Evolutionary conservation across 2,329 filamentous ascomycete genomes (phyloP), one percentile per base, ranked within the genome.

Genomic region (Lasiodiplodia sp.): DNA sequence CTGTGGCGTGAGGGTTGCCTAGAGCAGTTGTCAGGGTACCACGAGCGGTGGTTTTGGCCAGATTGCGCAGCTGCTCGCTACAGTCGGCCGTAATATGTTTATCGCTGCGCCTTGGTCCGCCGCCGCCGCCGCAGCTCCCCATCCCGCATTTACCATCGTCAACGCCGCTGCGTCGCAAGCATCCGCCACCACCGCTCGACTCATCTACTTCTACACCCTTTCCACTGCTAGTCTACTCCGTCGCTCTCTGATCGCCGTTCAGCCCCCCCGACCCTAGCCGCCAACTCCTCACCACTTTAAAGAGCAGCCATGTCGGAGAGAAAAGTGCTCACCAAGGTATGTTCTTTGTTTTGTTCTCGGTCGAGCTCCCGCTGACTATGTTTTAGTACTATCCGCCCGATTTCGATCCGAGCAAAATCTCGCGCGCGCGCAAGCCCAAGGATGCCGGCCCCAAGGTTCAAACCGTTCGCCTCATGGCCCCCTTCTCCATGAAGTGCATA

Each of bases 401-500:
- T 79, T 99, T 98, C 81, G 96, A 99, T 80, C 95, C 95, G 14
- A 89, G 89, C 31, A 90, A 92, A 75, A 76, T 98, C 81, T 86
- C 86, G 31, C 89, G 92, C 21, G 87, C 87, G 55, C 89, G 88
- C 70, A 90, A 84, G 34, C 88, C 89, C 10, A 94, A 94, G 78
- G 84, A 88, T 68, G 86, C 87, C 7, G 94, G 93, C 0, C 92
- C 93, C 0, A 93, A 93, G 73, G 86, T 93, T 10, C 93, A 96
- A 76, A 93, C 91, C 0, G 94, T 98, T 66, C 91, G 94, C 55
- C 85, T 98, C 40, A 97, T 97, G 93, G 91, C 92, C 0, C 93
- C 93, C 4, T 96, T 94, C 81, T 89, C 86, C 64, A 93, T 94
- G 89, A 90, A 90, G 76, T 94, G 92, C 78, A 89, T 80, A 14